Conservation (phyloP, 2,329 filamentous ascomycete genomes). For the Aspergillus aculeatus region DNA sequence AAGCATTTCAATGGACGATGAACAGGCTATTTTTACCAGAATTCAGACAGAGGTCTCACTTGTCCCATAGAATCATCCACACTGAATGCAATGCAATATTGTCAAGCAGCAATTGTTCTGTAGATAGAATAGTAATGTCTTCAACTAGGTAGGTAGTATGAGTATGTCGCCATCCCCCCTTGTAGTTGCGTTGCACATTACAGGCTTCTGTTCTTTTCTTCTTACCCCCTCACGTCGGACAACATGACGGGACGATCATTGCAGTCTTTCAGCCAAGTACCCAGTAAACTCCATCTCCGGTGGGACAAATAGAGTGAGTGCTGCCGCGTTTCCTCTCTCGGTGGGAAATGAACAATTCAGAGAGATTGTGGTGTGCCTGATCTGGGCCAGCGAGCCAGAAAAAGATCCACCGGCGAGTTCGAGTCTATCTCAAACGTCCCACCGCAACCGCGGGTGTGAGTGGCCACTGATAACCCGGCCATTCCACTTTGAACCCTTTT, state of each 20-base stretch:
- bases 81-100: too few relatives aligned
- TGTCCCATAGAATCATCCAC: neutral
- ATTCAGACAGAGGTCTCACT: neutral
- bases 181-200: neutral
- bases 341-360: neutral
- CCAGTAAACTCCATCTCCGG: neutral
- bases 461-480: constrained; percentile 5
- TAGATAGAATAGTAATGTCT: too few relatives aligned
- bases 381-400: neutral
- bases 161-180: neutral
- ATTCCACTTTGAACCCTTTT: neutral
- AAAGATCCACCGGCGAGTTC: constrained; percentile 12
- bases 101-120: too few relatives aligned
- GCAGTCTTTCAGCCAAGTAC: too few relatives aligned
- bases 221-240: neutral
- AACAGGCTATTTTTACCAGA: neutral
- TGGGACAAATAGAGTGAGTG: neutral
- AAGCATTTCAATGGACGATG: too few relatives aligned
- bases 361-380: constrained; percentile 5
- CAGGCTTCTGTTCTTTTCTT: neutral
- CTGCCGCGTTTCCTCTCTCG: neutral
- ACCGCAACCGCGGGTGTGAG: constrained; percentile 1
- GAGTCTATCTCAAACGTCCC: constrained; percentile 18
- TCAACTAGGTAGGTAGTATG: too few relatives aligned
- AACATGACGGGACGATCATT: too few relatives aligned